A percentile compares a stretch with the other conserved stretches of the same genome.
phyloP scores from a whole-genome alignment of 257 asterid species.

The Osmanthus fragrans region DNA sequence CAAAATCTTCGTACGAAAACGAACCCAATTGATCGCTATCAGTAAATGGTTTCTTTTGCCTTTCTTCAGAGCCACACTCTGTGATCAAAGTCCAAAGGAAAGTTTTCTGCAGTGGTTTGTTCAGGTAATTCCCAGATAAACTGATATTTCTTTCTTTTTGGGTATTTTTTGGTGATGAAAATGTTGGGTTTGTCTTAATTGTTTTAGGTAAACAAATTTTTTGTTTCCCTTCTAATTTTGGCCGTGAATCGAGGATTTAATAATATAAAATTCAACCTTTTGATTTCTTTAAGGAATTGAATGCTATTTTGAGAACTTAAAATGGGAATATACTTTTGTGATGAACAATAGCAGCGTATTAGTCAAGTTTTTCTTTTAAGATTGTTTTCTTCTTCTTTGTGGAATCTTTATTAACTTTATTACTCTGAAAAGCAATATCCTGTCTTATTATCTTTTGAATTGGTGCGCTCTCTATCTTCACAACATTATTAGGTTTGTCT shows the following conservation, averaged over 20 bases:
- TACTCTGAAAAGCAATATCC: slow-evolving; percentile 34
- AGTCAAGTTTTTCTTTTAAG: slow-evolving; percentile 40
- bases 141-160: slow-evolving; percentile 9
- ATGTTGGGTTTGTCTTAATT: background rate
- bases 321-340: slow-evolving; percentile 19
- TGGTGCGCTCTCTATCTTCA: slow-evolving; percentile 28
- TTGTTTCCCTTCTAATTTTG: background rate
- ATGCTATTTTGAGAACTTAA: slow-evolving; percentile 21
- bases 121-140: slow-evolving; percentile 31
- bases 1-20: slow-evolving; percentile 18
- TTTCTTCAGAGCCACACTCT: slow-evolving; percentile 20
- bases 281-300: slow-evolving; percentile 29
- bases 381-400: slow-evolving; percentile 26
- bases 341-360: slow-evolving; percentile 33
- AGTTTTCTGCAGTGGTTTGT: slow-evolving; percentile 29
- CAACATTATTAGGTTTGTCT: slow-evolving; percentile 42
- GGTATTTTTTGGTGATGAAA: background rate
- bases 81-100: slow-evolving; percentile 39
- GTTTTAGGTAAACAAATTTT: background rate
- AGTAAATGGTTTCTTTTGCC: slow-evolving; percentile 15
- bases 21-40: slow-evolving; percentile 6
- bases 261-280: slow-evolving; percentile 10
- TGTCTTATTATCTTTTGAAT: slow-evolving; percentile 29
- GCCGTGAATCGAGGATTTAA: slow-evolving; percentile 6
- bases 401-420: slow-evolving; percentile 25